A percentile compares a stretch with the other conserved stretches of the same genome.
Evolutionary conservation across 768 basidiomycete genomes (phyloP).

Genomic region (Pulveroboletus sp.): DNA sequence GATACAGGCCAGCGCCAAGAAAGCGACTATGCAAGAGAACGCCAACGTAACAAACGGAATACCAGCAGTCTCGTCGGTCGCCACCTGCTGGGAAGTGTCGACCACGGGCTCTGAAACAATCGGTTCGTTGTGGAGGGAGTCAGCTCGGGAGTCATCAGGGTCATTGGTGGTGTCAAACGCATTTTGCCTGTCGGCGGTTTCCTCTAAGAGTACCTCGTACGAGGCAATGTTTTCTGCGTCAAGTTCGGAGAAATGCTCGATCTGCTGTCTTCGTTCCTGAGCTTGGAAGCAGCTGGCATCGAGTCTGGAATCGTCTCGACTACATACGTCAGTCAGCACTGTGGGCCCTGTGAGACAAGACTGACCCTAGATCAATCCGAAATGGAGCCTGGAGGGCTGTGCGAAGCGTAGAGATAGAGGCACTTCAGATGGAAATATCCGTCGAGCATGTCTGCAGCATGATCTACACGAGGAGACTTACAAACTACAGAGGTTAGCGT

Average conservation of each 20-base stretch:
- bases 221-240: constrained; percentile 27
- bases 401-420: constrained; percentile 21
- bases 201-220: constrained; percentile 24
- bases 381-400: constrained; percentile 34
- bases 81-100: neutral
- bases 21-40: constrained; percentile 24
- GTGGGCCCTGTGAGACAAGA: constrained; percentile 14
- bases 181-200: constrained; percentile 17
- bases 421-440: constrained; percentile 10
- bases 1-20: constrained; percentile 23
- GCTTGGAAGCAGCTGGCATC: constrained; percentile 30
- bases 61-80: neutral
- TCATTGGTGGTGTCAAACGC: constrained; percentile 17
- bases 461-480: constrained; percentile 23
- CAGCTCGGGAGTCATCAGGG: neutral
- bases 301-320: constrained; percentile 13
- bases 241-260: constrained; percentile 27
- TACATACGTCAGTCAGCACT: constrained; percentile 15
- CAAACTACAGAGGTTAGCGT: constrained; percentile 21
- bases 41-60: constrained; percentile 16
- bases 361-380: constrained; percentile 34
- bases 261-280: constrained; percentile 29
- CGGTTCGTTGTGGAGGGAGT: neutral
- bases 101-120: neutral
- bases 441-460: constrained; percentile 11